Conservation (phyloP, 805 yeast species). For the Ogataea naganishii region DNA sequence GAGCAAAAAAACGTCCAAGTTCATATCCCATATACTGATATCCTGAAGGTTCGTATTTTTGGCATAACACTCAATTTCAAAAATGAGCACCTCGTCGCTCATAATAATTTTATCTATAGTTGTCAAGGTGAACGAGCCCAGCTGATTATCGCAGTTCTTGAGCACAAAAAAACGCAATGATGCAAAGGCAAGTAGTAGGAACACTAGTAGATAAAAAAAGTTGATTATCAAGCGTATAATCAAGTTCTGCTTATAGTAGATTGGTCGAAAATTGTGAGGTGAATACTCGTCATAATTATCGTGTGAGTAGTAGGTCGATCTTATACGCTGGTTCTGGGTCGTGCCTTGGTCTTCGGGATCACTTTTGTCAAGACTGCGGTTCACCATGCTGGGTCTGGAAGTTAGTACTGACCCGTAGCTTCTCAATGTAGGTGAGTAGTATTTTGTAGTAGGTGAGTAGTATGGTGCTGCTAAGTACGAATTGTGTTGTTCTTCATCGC, state of each 20-base stretch:
- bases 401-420: constrained; percentile 3
- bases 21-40: constrained; percentile 20
- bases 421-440: no score
- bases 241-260: constrained; percentile 16
- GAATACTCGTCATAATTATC: constrained; percentile 13
- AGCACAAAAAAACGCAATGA: constrained; percentile 13
- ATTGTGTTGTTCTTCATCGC: no score
- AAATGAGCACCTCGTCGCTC: constrained; percentile 21
- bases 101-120: constrained; percentile 20
- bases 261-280: constrained; percentile 24
- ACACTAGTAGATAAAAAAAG: constrained; percentile 7
- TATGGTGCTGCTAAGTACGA: no score
- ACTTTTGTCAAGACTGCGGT: constrained; percentile 8
- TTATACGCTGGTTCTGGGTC: not conserved
- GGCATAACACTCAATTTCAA: constrained; percentile 20
- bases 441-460: no score
- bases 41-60: constrained; percentile 23
- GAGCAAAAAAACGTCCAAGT: constrained; percentile 23
- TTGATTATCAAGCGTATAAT: constrained; percentile 10
- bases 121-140: constrained; percentile 15
- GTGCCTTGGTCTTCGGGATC: constrained; percentile 6
- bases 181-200: constrained; percentile 4
- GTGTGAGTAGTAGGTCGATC: not conserved
- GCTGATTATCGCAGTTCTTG: constrained; percentile 18
- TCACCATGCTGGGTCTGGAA: constrained; percentile 1